These are phyloP conservation scores for Chytridiales sp. DNA, from an alignment of 371 early-diverging fungal species.

Conservation along the genomic window DNA sequence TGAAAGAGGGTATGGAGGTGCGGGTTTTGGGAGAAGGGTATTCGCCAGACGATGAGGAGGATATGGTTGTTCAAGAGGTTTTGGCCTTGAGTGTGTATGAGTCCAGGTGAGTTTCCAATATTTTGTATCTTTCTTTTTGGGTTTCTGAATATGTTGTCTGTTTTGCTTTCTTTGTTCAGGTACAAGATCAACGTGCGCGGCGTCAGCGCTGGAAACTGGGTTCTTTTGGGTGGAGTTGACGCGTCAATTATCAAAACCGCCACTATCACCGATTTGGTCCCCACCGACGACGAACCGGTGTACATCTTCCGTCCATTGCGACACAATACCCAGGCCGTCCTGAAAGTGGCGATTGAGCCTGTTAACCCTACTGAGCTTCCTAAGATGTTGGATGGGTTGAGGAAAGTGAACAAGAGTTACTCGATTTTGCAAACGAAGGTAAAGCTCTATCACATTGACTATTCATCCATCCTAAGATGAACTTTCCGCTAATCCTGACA, in stretches of 20 bases:
- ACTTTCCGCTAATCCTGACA: conserved; percentile 1
- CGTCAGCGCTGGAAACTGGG: conserved; percentile 81
- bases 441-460: background rate
- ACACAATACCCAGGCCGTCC: conserved; percentile 77
- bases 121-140: background rate
- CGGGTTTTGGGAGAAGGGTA: conserved; percentile 91
- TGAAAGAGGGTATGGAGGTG: conserved; percentile 73
- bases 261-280: conserved; percentile 67
- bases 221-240: conserved; percentile 90
- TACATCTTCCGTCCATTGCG: conserved; percentile 83
- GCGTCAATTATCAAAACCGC: conserved; percentile 91
- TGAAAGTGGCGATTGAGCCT: conserved; percentile 96
- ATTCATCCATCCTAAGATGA: background rate
- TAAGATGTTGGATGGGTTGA: conserved; percentile 94
- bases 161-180: conserved; percentile 10
- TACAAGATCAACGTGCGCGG: conserved; percentile 81
- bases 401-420: conserved; percentile 92
- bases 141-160: background rate
- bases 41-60: conserved; percentile 91
- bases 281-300: conserved; percentile 67
- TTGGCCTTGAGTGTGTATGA: conserved; percentile 74
- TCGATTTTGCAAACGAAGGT: conserved; percentile 88
- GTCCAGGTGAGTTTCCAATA: conserved; percentile 58
- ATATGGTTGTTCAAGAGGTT: conserved; percentile 84
- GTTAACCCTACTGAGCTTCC: conserved; percentile 95